Evolutionary conservation across 495 filamentous ascomycete species (phyloP).

Genomic region (Chlorociboria aeruginascens): DNA sequence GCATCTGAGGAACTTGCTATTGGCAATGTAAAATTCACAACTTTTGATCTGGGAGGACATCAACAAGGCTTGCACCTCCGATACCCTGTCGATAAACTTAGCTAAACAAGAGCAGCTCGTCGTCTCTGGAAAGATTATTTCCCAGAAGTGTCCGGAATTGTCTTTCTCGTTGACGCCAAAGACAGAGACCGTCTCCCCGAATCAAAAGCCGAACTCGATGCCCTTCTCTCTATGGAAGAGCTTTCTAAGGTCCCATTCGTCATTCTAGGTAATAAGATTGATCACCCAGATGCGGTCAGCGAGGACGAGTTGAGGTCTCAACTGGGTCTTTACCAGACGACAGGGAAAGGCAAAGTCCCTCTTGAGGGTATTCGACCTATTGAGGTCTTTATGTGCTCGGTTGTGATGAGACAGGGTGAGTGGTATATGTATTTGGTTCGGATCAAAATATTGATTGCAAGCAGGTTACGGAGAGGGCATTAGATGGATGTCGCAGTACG

Average conservation of each 20-base stretch:
- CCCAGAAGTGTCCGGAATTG: conserved; percentile 95
- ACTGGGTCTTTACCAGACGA: conserved; percentile 89
- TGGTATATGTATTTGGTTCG: background rate
- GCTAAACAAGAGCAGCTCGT: conserved; percentile 49
- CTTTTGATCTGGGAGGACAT: conserved; percentile 95
- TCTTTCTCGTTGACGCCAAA: conserved; percentile 96
- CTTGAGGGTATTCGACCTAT: conserved; percentile 91
- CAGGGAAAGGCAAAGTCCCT: conserved; percentile 94
- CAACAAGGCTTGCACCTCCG: conserved; percentile 65
- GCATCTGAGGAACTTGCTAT: conserved; percentile 94
- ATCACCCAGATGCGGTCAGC: conserved; percentile 86
- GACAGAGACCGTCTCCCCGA: conserved; percentile 89
- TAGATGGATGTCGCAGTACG: conserved; percentile 69
- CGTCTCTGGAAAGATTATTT: conserved; percentile 98
- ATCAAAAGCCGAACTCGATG: conserved; percentile 92
- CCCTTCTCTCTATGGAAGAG: conserved; percentile 87
- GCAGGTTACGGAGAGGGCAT: conserved; percentile 65
- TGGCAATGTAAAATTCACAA: conserved; percentile 93
- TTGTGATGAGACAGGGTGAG: conserved; percentile 91
- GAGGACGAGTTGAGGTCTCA: conserved; percentile 90
- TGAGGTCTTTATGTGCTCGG: conserved; percentile 98
- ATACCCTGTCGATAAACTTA: background rate
- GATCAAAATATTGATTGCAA: background rate
- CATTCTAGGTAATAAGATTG: conserved; percentile 96
- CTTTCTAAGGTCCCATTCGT: conserved; percentile 88